Conservation (phyloP, 116 monocot genomes). For the Phalaenopsis hybrid region DNA sequence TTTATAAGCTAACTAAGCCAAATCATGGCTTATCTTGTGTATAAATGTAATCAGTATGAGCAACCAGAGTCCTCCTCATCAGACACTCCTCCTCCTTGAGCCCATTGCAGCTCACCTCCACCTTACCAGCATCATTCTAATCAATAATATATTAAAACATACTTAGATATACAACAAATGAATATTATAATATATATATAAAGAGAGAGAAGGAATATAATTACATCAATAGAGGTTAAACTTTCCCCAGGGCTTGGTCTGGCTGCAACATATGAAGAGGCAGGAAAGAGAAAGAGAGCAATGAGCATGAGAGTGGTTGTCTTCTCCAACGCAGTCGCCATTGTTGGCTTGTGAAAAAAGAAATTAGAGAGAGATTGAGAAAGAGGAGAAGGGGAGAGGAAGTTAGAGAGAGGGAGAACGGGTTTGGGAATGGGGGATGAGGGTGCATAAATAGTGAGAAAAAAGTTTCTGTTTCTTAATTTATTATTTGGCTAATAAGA, state of each 20-base stretch:
- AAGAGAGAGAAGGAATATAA: not conserved
- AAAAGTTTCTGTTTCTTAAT: too few species aligned
- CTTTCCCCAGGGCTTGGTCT: not conserved
- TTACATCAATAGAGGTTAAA: not conserved
- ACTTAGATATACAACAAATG: not conserved
- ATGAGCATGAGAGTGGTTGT: not conserved
- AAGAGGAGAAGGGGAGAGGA: not conserved
- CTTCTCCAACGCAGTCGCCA: conserved; percentile 9
- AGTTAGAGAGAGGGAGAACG: not conserved
- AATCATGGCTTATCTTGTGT: conserved; percentile 8
- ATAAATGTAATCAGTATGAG: conserved; percentile 22
- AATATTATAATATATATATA: not conserved
- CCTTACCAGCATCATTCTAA: not conserved
- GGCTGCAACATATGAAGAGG: not conserved
- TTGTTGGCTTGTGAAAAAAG: not conserved
- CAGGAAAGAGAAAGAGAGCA: not conserved
- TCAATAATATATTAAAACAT: not conserved
- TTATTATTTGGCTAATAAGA: too few species aligned
- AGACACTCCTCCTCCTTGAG: conserved; percentile 21
- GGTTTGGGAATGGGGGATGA: not conserved
- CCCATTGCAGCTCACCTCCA: conserved; percentile 11
- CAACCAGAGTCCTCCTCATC: conserved; percentile 25
- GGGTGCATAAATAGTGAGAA: not conserved
- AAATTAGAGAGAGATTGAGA: not conserved
- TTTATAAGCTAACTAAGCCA: too few species aligned